Percentiles rank a stretch among this genome's conserved stretches.
These are phyloP conservation scores for Solanum ossicruentum DNA, from an alignment of 257 asterid genomes.

Conservation along the genomic window DNA sequence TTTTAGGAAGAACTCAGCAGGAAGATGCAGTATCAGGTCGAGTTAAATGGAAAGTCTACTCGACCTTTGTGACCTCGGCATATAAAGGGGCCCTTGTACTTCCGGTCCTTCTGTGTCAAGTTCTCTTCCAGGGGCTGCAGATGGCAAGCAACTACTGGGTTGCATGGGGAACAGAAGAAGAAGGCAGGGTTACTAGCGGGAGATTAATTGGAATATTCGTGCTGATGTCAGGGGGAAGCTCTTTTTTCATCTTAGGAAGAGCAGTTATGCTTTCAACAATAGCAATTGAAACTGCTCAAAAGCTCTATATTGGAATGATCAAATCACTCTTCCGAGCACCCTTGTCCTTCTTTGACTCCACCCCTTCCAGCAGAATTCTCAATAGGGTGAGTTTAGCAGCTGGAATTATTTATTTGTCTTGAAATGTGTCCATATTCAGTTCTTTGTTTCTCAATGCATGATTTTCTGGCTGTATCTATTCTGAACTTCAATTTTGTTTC, in stretches of 20 bases:
- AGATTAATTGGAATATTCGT: conserved; percentile 45
- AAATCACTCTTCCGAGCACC: conserved; percentile 60
- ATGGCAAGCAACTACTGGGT: conserved; percentile 87
- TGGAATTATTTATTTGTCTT: neutral
- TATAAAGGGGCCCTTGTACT: conserved; percentile 73
- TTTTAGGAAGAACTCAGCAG: conserved; percentile 12
- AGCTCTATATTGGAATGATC: conserved; percentile 50
- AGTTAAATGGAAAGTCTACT: conserved; percentile 68
- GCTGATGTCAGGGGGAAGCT: conserved; percentile 68
- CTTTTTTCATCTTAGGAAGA: conserved; percentile 60
- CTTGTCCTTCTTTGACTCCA: conserved; percentile 64
- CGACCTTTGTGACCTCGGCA: conserved; percentile 62
- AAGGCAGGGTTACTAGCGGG: conserved; percentile 24
- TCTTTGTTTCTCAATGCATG: neutral
- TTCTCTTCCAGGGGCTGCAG: conserved; percentile 63
- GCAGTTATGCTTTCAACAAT: conserved; percentile 64
- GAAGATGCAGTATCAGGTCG: conserved; percentile 58
- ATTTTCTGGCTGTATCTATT: neutral
- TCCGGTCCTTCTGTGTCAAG: conserved; percentile 50
- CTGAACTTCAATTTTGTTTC: neutral
- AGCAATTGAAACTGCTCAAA: conserved; percentile 65
- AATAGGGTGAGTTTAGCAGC: conserved; percentile 39
- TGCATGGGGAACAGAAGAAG: conserved; percentile 69
- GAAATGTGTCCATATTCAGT: neutral
- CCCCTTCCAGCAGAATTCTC: conserved; percentile 78